Conservation (phyloP, 805 yeast genomes). For the Cephaloascus albidus region DNA sequence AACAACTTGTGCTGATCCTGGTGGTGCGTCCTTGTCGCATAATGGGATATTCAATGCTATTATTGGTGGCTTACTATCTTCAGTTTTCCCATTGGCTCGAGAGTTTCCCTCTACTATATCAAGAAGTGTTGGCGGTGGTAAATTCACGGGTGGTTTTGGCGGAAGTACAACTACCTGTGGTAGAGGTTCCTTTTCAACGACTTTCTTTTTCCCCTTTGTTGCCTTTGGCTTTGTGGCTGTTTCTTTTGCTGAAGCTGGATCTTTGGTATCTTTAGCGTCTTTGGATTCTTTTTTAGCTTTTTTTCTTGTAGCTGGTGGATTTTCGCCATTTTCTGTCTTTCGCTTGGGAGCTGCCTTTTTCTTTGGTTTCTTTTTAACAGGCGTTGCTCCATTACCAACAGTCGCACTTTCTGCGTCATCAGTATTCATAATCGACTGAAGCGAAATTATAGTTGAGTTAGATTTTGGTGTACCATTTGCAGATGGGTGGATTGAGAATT, state of each 20-base stretch:
- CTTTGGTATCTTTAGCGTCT: neutral
- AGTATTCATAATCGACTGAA: neutral
- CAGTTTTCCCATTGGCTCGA: neutral
- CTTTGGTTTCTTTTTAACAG: conserved; percentile 2
- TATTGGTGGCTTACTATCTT: conserved; percentile 28
- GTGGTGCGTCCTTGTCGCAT: conserved; percentile 34
- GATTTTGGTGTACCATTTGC: neutral
- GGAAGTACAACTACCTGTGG: neutral
- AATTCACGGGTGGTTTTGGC: neutral
- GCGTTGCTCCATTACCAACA: conserved; percentile 4
- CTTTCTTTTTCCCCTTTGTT: neutral
- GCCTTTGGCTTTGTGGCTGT: neutral
- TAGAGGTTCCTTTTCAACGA: neutral
- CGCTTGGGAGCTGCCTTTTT: conserved; percentile 2
- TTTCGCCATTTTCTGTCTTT: neutral
- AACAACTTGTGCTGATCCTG: conserved; percentile 55
- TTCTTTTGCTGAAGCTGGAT: neutral
- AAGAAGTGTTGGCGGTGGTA: neutral
- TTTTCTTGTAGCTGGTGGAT: conserved; percentile 1
- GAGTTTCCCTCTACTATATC: neutral
- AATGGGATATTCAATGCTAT: conserved; percentile 49
- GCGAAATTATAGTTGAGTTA: neutral
- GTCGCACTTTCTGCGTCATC: conserved; percentile 2
- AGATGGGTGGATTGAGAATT: neutral
- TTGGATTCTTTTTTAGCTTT: conserved; percentile 7